phyloP scores from a whole-genome alignment of 1,284 basidiomycete species.

The Fomitopsis betulina region DNA sequence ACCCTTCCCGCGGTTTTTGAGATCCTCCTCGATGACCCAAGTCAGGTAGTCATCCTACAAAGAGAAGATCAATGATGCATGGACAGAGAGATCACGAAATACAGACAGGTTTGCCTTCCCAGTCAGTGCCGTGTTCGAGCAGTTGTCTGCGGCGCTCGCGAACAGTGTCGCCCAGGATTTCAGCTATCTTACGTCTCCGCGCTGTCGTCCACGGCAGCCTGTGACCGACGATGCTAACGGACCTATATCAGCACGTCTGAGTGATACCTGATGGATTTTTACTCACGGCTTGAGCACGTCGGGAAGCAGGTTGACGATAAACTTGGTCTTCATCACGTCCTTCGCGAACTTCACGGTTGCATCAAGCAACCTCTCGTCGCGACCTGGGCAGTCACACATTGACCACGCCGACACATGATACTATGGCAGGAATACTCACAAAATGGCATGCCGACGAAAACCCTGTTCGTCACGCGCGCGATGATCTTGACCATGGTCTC shows the following conservation, averaged over 20 bases:
- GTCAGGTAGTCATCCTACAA: constrained; percentile 39
- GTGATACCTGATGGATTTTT: no score
- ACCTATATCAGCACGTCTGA: not conserved
- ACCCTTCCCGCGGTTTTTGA: not conserved
- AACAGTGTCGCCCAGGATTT: not conserved
- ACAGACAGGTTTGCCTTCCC: not conserved
- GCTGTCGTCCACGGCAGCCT: not conserved
- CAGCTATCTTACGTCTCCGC: not conserved
- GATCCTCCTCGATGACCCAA: constrained; percentile 29
- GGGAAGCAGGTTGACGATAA: constrained; percentile 31
- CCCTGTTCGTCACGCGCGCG: constrained; percentile 36
- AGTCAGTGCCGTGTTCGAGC: not conserved
- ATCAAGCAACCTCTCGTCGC: constrained; percentile 30
- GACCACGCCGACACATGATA: not conserved
- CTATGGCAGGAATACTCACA: constrained; percentile 26
- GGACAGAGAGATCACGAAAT: not conserved
- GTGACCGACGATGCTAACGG: not conserved
- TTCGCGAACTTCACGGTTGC: constrained; percentile 25
- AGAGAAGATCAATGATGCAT: not conserved
- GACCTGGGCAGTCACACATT: constrained; percentile 27
- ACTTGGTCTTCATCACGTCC: constrained; percentile 18
- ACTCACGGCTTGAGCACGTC: constrained; percentile 25
- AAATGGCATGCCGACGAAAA: constrained; percentile 38
- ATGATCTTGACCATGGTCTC: constrained; percentile 28
- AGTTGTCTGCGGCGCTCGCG: not conserved